Percentiles rank a stretch among this genome's conserved stretches.
These are phyloP conservation scores for Myochromella boudieri DNA, from an alignment of 768 basidiomycete genomes.

Conservation along the genomic window DNA sequence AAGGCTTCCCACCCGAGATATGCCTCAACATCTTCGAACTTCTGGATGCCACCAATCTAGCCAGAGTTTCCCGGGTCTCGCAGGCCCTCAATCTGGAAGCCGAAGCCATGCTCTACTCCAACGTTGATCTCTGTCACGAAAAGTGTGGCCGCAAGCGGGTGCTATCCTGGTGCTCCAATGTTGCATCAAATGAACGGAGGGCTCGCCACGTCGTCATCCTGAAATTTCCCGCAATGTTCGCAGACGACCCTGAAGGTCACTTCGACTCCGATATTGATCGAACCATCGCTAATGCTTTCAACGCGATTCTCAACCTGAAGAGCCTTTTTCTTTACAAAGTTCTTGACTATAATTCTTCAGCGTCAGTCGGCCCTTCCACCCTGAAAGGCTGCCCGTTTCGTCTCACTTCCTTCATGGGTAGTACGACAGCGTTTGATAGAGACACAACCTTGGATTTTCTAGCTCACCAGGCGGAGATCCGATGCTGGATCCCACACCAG, in stretches of 20 bases:
- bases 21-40: too few species aligned
- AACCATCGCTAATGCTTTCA: conserved; percentile 3
- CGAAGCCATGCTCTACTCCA: neutral
- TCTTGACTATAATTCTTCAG: neutral
- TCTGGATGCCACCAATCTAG: too few species aligned
- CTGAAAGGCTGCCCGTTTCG: conserved; percentile 2
- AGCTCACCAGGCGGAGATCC: neutral
- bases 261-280: neutral
- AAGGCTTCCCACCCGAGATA: too few species aligned
- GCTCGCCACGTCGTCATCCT: neutral
- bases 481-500: conserved; percentile 5
- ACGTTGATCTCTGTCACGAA: neutral
- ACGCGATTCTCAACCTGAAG: conserved; percentile 9
- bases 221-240: conserved; percentile 1
- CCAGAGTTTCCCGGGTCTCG: neutral
- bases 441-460: conserved; percentile 1
- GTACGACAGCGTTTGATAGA: neutral
- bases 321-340: conserved; percentile 1
- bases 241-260: neutral
- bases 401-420: neutral
- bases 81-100: neutral
- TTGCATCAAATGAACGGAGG: neutral
- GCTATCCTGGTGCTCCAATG: neutral
- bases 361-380: neutral
- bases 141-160: neutral